These are phyloP conservation scores for Trypanosoma conorhini DNA, from an alignment of 208 protist genomes.

Conservation along the genomic window DNA sequence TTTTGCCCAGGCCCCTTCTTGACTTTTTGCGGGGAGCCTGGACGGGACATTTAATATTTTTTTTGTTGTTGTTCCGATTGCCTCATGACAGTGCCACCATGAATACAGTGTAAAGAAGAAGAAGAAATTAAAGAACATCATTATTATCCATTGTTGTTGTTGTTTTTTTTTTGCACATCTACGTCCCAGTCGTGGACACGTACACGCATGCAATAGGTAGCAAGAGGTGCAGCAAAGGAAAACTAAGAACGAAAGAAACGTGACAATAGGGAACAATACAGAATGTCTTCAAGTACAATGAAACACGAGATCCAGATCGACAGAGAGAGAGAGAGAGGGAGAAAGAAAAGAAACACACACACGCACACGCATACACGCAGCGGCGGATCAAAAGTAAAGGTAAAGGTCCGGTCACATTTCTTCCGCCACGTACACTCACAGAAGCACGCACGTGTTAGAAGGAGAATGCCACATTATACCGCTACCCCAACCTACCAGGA, in stretches of 20 bases:
- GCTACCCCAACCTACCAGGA: background rate
- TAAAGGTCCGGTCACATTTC: background rate
- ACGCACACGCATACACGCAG: background rate
- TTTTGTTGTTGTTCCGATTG: too few relatives aligned
- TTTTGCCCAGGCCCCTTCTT: background rate
- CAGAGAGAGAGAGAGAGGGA: too few relatives aligned
- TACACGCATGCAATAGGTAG: background rate
- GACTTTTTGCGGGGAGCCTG: background rate
- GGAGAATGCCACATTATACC: background rate
- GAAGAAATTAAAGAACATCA: background rate
- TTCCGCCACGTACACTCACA: background rate
- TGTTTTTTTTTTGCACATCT: background rate
- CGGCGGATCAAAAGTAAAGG: background rate
- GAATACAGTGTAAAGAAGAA: conserved; percentile 1
- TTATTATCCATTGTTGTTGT: background rate
- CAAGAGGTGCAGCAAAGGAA: background rate
- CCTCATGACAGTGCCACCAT: background rate
- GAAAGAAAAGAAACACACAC: too few relatives aligned
- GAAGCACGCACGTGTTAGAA: background rate
- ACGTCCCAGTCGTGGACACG: background rate
- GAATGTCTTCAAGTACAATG: too few relatives aligned
- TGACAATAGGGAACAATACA: background rate
- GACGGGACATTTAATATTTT: conserved; percentile 15
- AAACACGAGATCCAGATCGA: too few relatives aligned
- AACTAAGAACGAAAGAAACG: too few relatives aligned